Base-by-base conservation (phyloP, 1,284 basidiomycete genomes). In the Inonotus hispidus region DNA sequence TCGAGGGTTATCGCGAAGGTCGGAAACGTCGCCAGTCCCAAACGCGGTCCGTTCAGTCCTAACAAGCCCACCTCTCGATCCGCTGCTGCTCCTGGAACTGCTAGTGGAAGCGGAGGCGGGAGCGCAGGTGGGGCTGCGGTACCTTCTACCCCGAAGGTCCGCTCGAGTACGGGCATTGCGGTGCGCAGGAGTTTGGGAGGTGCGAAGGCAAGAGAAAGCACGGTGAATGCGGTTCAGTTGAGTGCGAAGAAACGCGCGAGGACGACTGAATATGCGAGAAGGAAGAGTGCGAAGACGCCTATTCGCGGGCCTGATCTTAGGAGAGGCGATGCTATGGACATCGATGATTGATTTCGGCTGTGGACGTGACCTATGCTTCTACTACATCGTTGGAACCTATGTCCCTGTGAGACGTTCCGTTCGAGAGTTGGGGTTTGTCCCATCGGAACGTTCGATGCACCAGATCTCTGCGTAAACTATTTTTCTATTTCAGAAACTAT, bases 1-100 rank as follows among this genome's bases (percentile, higher is more conserved):
- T 87, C 87, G 27, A 85, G 84, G 63, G 87, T 92, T 39, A 89
- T 91, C 55, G 87, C 88, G 0, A 82, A 78, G 67, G 74, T 91
- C 25, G 87, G 84, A 4, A 85, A 43, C 67, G 69, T 19, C 64
- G 65, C 70, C 81, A 87, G 7, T 82, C 79, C 21, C 79, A 74
- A 3, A 73, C 58, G 43, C 7, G 25, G 63, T 8, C 56, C 65
- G 10, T 23, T 60, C 14, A 45, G 21, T 45, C 21, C 43, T 41
- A 21, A 38, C 19, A 23, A 56, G 45, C 16, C 32, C 41, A 14
- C 52, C 6, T 52, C 8, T 6, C 19, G 53, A 32, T 27, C 14
- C 6, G n/a, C 19, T 13, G n/a, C 19, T 7, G 21, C 45, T 11
- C 21, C 13, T n/a, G 21, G 8, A 13, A 27, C 19, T 50, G 69